Base-by-base conservation (phyloP, 1,139 yeast genomes). In the Debaryomyces subglobosus region DNA sequence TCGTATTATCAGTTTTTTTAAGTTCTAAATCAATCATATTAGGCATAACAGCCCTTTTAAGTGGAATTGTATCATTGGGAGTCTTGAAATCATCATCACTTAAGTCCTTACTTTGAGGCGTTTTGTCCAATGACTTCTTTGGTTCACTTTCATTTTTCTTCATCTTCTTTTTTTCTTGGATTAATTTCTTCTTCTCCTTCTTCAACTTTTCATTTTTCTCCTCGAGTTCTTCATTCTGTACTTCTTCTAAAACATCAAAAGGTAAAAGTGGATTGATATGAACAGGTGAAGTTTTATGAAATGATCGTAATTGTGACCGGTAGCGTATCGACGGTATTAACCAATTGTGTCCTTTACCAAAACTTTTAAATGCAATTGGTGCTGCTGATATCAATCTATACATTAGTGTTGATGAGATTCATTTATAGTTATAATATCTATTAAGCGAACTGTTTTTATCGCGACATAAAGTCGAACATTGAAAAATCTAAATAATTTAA, bases 201-300 rank as follows among this genome's bases (percentile, higher is more conserved):
- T 58, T 54, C 32, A 67, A 55, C 47, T 63, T 58, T 23, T 64
- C 56, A 43, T 67, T 67, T 43, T 61, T 54, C 43, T 63, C 68
- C 41, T 64, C 67, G 20, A 64, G 54, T n/a, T 68, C 72, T 3
- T 68, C 72, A 36, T 59, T 58, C 35, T 62, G 63, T 6, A 67
- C 54, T 44, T 67, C 72, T 39, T 68, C 72, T 9, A 67, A 53
- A 10, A 68, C 64, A 50, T 68, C 72, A 45, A 68, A 67, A 9
- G 72, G 72, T 27, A 68, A 51, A 39, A 68, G 53, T 5, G 72
- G 72, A 46, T 68, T 68, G 12, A 68, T 55, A n/a, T 10, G 27
- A 20, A 29, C 24, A 7, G 27, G 36, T 29, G 23, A 18, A 30
- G 20, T 13, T 8, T 29, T 21, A 21, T 40, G 43, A 21, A 40